Evolutionary conservation across 164 flowering plant species (phyloP).

Genomic region (Aristolochia californica): DNA sequence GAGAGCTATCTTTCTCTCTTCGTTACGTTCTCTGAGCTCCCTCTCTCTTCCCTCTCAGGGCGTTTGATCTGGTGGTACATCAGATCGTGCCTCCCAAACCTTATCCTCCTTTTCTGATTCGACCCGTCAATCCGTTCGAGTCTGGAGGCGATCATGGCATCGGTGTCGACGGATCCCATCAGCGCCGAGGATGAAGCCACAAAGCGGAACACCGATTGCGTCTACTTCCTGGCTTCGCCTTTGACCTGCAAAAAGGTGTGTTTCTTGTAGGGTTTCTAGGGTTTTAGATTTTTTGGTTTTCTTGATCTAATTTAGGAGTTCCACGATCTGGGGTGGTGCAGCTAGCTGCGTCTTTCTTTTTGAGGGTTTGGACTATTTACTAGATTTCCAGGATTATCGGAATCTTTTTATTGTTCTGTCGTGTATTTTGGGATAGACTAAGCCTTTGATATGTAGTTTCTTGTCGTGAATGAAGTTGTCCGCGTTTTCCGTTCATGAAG

Average conservation of each 20-base stretch:
- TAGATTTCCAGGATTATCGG: too few species aligned
- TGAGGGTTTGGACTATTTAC: not conserved
- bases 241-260: slow-evolving; percentile 80
- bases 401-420: too few species aligned
- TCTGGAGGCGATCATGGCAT: not conserved
- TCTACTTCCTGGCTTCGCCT: slow-evolving; percentile 89
- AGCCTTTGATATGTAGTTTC: too few species aligned
- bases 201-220: slow-evolving; percentile 78
- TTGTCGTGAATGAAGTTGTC: too few species aligned
- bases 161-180: slow-evolving; percentile 10
- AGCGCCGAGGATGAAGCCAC: slow-evolving; percentile 53
- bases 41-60: not conserved
- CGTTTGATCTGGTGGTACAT: not conserved
- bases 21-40: too few species aligned
- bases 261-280: slow-evolving; percentile 3
- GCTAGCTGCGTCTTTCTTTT: not conserved
- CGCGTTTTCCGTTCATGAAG: too few species aligned
- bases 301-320: not conserved
- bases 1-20: too few species aligned
- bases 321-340: not conserved
- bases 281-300: slow-evolving; percentile 1
- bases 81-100: not conserved
- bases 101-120: not conserved
- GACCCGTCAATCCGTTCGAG: not conserved
- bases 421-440: too few species aligned